A percentile compares a stretch with the other conserved stretches of the same genome.
These are phyloP conservation scores for Claviceps capensis DNA, from an alignment of 2,329 filamentous ascomycete genomes.

Conservation along the genomic window DNA sequence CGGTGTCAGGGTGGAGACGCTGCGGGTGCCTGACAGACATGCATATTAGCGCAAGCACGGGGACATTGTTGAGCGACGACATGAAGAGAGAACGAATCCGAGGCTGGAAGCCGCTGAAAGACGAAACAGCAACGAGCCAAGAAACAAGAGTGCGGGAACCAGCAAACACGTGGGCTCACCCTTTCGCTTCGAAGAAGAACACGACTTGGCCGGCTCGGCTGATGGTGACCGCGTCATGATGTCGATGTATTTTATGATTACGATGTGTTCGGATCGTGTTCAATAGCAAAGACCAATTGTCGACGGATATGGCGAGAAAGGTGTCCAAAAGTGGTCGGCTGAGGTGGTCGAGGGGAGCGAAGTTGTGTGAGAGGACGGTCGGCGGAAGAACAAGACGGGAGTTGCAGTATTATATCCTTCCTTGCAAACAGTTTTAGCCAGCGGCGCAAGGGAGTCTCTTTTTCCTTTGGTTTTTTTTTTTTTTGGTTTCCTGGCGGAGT, in stretches of 20 bases:
- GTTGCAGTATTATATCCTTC: not conserved
- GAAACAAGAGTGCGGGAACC: not conserved
- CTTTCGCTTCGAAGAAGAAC: constrained; percentile 26
- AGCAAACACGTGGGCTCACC: constrained; percentile 24
- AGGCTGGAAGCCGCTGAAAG: not conserved
- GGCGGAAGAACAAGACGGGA: not conserved
- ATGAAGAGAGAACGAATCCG: not conserved
- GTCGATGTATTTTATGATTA: constrained; percentile 1
- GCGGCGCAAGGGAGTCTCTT: not conserved
- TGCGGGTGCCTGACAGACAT: constrained; percentile 44
- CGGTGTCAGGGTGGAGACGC: constrained; percentile 75
- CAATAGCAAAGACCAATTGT: not conserved
- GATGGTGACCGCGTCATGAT: constrained; percentile 29
- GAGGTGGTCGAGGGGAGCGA: not conserved
- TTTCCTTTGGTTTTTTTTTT: too few species aligned
- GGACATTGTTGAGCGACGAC: not conserved
- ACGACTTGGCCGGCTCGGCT: constrained; percentile 27
- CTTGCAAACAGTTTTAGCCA: not conserved
- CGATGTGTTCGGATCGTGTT: not conserved
- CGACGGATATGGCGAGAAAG: constrained; percentile 1
- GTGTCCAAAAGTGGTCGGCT: not conserved
- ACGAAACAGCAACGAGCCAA: not conserved
- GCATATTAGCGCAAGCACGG: not conserved
- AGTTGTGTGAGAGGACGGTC: not conserved
- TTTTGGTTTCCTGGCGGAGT: too few species aligned